phyloP scores from a whole-genome alignment of 352 stramenopile species.

The Pythium oligandrum region DNA sequence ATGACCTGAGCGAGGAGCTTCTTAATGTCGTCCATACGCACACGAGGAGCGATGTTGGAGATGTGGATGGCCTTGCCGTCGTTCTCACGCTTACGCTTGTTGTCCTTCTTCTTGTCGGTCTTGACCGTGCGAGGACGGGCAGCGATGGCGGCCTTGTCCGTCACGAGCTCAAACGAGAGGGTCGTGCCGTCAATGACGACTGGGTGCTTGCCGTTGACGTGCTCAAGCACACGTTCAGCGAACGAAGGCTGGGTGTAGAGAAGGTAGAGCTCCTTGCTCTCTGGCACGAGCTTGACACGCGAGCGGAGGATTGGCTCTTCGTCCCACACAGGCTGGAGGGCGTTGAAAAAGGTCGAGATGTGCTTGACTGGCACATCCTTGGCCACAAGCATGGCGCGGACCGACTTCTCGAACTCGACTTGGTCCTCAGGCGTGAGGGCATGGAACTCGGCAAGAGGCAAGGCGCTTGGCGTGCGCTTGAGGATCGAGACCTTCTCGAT shows the following conservation, averaged over 20 bases:
- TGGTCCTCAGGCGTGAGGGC: conserved; percentile 66
- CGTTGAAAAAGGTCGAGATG: conserved; percentile 67
- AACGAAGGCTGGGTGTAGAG: conserved; percentile 70
- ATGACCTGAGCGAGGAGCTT: conserved; percentile 60
- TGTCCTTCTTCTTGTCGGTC: conserved; percentile 47
- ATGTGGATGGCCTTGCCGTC: conserved; percentile 80
- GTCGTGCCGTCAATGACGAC: conserved; percentile 58
- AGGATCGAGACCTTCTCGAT: conserved; percentile 57
- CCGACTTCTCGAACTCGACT: conserved; percentile 82
- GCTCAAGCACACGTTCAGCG: conserved; percentile 54
- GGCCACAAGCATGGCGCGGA: conserved; percentile 74
- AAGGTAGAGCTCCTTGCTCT: conserved; percentile 70
- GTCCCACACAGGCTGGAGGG: conserved; percentile 65
- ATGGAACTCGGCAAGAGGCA: conserved; percentile 48
- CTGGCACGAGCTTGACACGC: conserved; percentile 64
- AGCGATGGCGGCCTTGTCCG: conserved; percentile 66
- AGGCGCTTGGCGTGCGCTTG: conserved; percentile 46
- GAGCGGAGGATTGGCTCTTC: conserved; percentile 59
- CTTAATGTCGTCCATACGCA: conserved; percentile 82
- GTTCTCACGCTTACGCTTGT: conserved; percentile 67
- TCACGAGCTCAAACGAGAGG: conserved; percentile 74
- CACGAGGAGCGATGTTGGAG: conserved; percentile 67
- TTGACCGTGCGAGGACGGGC: conserved; percentile 51
- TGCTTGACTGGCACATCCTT: conserved; percentile 76
- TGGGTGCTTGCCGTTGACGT: conserved; percentile 27